Base-by-base conservation (phyloP, 805 yeast species). In the Candida nonsorbophila region DNA sequence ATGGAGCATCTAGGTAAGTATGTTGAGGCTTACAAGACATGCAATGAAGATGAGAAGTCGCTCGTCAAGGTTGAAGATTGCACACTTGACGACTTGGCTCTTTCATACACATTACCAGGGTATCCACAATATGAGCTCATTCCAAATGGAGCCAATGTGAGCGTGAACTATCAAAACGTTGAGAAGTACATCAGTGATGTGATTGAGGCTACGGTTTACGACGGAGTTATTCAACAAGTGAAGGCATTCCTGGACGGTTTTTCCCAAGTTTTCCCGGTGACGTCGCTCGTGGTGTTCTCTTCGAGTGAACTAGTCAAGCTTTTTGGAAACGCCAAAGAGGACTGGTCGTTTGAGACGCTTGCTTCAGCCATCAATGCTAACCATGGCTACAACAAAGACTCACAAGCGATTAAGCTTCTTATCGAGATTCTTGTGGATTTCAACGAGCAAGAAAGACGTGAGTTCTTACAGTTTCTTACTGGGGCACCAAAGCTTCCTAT, bases 401-500 rank as follows among this genome's bases (percentile, higher is more conserved):
- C 94, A 3, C 54, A 54, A 10, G 66, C 80, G 0, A 74, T 90
- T 3, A 69, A 67, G 34, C 64, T 71, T 32, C 57, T 92, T 24
- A 52, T 87, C n/a, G 64, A 66, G 20, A 64, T 84, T 2, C 63
- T 92, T 72, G 49, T 72, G 3, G 59, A 61, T 5, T 80, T 87
- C 37, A 48, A 55, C 17, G 41, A 43, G 2, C 50, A 56, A 1
- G 83, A 86, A 37, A 75, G 82, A 37, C 67, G 97, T 20, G 56
- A 67, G 19, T 90, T 90, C 47, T 57, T 87, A 25, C 95, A 85
- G 52, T 90, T 90, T 52, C 61, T 88, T 37, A 90, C 97, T 0
- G 97, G 97, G 0, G 77, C 96, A 1, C 96, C 97, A 5, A 84
- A 79, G 38, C 57, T 92, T 27, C 98, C 98, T 1, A 73, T 86